A percentile compares a stretch with the other conserved stretches of the same genome.
These are phyloP conservation scores for Dictyostelium citrinum DNA, from an alignment of 78 protist species.

Conservation along the genomic window DNA sequence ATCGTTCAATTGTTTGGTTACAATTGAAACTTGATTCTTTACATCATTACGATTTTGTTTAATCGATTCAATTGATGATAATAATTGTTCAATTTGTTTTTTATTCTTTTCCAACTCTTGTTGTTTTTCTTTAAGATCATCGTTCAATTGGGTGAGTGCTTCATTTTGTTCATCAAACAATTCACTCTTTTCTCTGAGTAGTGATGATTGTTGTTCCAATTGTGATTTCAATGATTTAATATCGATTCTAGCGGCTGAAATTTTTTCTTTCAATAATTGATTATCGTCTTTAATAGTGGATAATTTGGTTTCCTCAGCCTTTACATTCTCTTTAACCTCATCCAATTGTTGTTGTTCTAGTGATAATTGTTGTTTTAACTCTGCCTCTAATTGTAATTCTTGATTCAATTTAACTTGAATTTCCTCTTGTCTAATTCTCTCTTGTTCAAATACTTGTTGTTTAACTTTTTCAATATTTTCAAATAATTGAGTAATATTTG, in stretches of 20 bases:
- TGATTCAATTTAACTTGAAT: neutral
- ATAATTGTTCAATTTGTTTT: neutral
- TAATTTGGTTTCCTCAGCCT: neutral
- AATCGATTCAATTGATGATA: constrained; percentile 4
- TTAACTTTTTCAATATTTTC: constrained; percentile 18
- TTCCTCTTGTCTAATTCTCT: constrained; percentile 20
- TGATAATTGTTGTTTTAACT: neutral
- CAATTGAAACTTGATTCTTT: neutral
- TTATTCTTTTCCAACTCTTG: constrained; percentile 13
- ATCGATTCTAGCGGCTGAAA: neutral
- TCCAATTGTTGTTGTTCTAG: constrained; percentile 8
- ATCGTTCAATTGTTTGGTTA: neutral
- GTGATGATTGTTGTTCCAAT: constrained; percentile 20
- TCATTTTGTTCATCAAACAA: constrained; percentile 53
- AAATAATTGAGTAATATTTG: neutral
- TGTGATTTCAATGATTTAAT: constrained; percentile 39
- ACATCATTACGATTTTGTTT: constrained; percentile 6
- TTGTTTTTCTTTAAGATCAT: constrained; percentile 25
- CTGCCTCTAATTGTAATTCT: neutral
- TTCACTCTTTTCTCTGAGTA: constrained; percentile 13
- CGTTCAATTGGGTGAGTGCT: neutral
- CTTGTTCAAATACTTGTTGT: constrained; percentile 25
- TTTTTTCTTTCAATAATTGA: constrained; percentile 14
- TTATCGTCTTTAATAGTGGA: neutral
- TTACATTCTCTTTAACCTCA: neutral